phyloP scores from a whole-genome alignment of 2,329 filamentous ascomycete species.

The Epichloe gansuensis region DNA sequence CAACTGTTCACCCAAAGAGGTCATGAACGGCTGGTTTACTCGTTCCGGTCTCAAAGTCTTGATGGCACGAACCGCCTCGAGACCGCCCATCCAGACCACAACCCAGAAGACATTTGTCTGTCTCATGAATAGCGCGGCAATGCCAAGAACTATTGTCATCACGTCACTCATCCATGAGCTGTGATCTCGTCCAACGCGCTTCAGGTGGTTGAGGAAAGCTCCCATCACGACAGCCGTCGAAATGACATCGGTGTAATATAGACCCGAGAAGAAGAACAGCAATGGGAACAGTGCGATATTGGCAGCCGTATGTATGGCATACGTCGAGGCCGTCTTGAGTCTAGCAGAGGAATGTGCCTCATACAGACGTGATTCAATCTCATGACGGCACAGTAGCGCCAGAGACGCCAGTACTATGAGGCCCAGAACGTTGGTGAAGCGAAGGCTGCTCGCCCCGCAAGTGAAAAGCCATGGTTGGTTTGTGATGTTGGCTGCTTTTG shows the following conservation, averaged over 20 bases:
- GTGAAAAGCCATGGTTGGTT: slow-evolving; percentile 8
- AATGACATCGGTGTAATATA: slow-evolving; percentile 90
- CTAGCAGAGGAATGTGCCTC: slow-evolving; percentile 11
- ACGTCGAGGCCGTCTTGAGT: slow-evolving; percentile 21
- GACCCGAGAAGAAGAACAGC: slow-evolving; percentile 86
- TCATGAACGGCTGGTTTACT: slow-evolving; percentile 18
- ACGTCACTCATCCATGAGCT: slow-evolving; percentile 29
- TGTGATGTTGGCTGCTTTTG: slow-evolving; percentile 10
- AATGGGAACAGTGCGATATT: slow-evolving; percentile 81
- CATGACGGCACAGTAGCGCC: slow-evolving; percentile 38
- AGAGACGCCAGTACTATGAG: slow-evolving; percentile 29
- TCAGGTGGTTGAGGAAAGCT: slow-evolving; percentile 48
- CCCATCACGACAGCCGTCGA: slow-evolving; percentile 66
- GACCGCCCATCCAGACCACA: slow-evolving; percentile 59
- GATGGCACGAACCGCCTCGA: slow-evolving; percentile 41
- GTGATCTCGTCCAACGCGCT: slow-evolving; percentile 24
- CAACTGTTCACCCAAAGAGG: slow-evolving; percentile 22
- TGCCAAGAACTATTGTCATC: slow-evolving; percentile 41
- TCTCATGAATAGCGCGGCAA: slow-evolving; percentile 61
- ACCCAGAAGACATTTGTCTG: slow-evolving; percentile 99
- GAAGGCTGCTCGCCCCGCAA: slow-evolving; percentile 26
- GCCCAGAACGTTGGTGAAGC: slow-evolving; percentile 34
- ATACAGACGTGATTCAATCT: slow-evolving; percentile 33
- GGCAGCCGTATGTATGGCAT: slow-evolving; percentile 50
- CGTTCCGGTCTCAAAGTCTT: slow-evolving; percentile 28